These are phyloP conservation scores for Apiotrichum gamsii DNA, from an alignment of 1,284 basidiomycete species.

Conservation along the genomic window DNA sequence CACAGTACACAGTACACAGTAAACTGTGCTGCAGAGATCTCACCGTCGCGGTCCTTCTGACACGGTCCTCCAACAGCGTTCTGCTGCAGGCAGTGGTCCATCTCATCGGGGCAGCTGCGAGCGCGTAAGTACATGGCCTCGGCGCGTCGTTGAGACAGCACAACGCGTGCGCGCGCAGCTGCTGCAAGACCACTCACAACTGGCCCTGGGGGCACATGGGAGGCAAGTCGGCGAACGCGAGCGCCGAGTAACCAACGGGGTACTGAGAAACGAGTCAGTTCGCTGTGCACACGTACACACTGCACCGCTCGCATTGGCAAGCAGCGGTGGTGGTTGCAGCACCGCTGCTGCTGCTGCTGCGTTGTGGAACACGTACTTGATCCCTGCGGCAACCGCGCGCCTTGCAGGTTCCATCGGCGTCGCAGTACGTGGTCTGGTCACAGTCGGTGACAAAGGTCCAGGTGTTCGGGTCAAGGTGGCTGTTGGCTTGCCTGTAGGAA, in stretches of 20 bases:
- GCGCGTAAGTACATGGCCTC: neutral
- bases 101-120: constrained; percentile 81
- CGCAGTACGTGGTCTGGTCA: constrained; percentile 63
- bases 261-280: no score
- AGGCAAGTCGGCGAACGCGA: constrained; percentile 52
- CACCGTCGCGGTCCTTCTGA: constrained; percentile 82
- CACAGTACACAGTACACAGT: neutral
- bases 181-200: constrained; percentile 31
- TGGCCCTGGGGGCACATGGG: constrained; percentile 55
- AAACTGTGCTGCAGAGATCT: constrained; percentile 19
- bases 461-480: constrained; percentile 64
- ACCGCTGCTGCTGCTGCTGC: no score
- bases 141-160: no score
- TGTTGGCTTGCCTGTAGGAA: constrained; percentile 45
- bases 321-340: no score
- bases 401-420: constrained; percentile 55
- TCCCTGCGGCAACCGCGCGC: constrained; percentile 66
- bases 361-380: no score
- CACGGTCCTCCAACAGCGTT: constrained; percentile 62
- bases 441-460: constrained; percentile 73
- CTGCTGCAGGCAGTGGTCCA: constrained; percentile 60
- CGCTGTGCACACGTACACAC: no score
- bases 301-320: no score
- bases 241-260: constrained; percentile 45
- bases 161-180: no score